Evolutionary conservation across 1,284 basidiomycete species (phyloP), one percentile per base, ranked within the genome.

Genomic region (Takashimella tepidaria): DNA sequence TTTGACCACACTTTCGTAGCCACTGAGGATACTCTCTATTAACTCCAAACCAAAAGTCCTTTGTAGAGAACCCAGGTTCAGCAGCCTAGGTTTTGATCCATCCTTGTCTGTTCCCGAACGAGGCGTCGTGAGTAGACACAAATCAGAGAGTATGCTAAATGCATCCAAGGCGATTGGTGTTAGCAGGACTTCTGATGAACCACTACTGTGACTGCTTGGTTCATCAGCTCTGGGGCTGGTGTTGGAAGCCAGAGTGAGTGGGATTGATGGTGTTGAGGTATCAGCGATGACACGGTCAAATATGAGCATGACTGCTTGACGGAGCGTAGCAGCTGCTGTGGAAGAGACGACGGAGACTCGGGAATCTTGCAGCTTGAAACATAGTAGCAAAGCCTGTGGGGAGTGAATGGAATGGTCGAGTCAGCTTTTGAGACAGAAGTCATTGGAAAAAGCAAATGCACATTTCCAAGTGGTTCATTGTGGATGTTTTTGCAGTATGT

Each of bases 251-350:
- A 69, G 53, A 2, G 49, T 55, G 8, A 68, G 56, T 0, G 63
- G 43, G 19, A 56, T 37, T 27, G 56, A 58, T 20, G 56, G 55
- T 13, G 45, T 43, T 4, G 57, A 13, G 42, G 40, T 25, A 20
- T 52, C 25, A 8, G 55, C 45, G 3, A 60, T 64, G 67, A 98
- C 88, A 67, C 96, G 93, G 77, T 98, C 95, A 48, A 98, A 90
- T 12, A 98, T 86, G 61, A 96, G 89, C 92, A 98, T 98, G 51
- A 98, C 90, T 1, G 96, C 82, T 72, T 98, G 95, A 1, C 95
- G 86, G 5, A 98, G 81, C 0, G 93, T 98, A 0, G 96, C 95
- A 0, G 93, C 93, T 0, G 95, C 96, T 1, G 95, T 98, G 0
- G 92, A 96, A 3, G 92, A 95, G 5, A 98, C 95, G 25, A 98